These are phyloP conservation scores for Sechiopsis laciniata DNA, from an alignment of 306 rosid species.

Conservation along the genomic window DNA sequence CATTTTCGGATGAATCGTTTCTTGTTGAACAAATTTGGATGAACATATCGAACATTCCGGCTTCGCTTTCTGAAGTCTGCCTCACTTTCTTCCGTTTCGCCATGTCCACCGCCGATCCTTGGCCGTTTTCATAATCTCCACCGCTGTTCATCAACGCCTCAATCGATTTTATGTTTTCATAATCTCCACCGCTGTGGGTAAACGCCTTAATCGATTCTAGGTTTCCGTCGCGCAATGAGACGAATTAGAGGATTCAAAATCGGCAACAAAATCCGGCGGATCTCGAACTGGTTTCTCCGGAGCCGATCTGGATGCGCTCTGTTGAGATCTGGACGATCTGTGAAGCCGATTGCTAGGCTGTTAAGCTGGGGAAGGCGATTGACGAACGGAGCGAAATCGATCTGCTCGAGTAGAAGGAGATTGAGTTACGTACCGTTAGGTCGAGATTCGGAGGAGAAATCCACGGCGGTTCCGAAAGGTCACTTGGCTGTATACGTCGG, in stretches of 20 bases:
- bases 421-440: slow-evolving; percentile 41
- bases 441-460: slow-evolving; percentile 25
- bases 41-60: slow-evolving; percentile 57
- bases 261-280: slow-evolving; percentile 43
- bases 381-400: slow-evolving; percentile 38
- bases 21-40: neutral
- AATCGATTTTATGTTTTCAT: slow-evolving; percentile 32
- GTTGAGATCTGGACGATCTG: slow-evolving; percentile 13
- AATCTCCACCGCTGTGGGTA: neutral
- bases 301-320: slow-evolving; percentile 29
- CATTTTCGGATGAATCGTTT: slow-evolving; percentile 16
- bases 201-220: neutral
- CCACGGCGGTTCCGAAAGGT: slow-evolving; percentile 61
- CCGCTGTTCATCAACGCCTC: slow-evolving; percentile 1
- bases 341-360: slow-evolving; percentile 34
- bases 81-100: slow-evolving; percentile 48
- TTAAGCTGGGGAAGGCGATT: slow-evolving; percentile 55
- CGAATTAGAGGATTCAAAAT: slow-evolving; percentile 55
- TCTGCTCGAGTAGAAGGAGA: slow-evolving; percentile 35
- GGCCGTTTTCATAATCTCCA: slow-evolving; percentile 48
- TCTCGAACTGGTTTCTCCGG: slow-evolving; percentile 39
- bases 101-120: slow-evolving; percentile 71
- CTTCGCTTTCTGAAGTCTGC: slow-evolving; percentile 52
- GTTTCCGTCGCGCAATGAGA: slow-evolving; percentile 28
- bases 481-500: slow-evolving; percentile 85